These are phyloP conservation scores for Capniomyces stellatus DNA, from an alignment of 371 early-diverging fungal genomes.

Conservation along the genomic window DNA sequence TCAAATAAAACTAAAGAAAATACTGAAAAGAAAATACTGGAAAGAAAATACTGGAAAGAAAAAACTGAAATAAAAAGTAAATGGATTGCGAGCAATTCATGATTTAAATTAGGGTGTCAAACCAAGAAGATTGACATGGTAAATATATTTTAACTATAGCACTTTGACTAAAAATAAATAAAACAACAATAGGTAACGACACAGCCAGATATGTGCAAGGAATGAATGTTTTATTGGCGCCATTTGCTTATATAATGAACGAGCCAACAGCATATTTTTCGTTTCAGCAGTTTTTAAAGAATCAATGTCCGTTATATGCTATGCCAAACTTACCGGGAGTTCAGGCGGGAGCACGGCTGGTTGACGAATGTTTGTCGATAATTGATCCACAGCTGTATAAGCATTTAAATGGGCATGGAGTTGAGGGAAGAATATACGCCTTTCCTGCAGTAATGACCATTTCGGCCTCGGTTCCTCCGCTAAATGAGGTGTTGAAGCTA, in stretches of 20 bases:
- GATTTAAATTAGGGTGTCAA: too few relatives aligned
- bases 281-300: conserved; percentile 62
- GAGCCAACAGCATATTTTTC: conserved; percentile 83
- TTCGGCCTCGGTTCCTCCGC: conserved; percentile 72
- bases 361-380: conserved; percentile 55
- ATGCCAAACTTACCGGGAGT: conserved; percentile 79
- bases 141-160: too few relatives aligned
- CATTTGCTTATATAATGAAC: conserved; percentile 75
- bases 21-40: too few relatives aligned
- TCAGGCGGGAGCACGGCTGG: conserved; percentile 59
- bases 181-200: too few relatives aligned
- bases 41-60: too few relatives aligned
- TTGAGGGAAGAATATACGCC: conserved; percentile 66
- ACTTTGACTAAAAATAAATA: too few relatives aligned
- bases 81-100: too few relatives aligned
- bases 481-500: conserved; percentile 56
- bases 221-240: conserved; percentile 87
- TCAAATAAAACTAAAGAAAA: too few relatives aligned
- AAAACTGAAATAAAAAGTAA: too few relatives aligned
- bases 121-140: too few relatives aligned
- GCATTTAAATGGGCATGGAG: conserved; percentile 46
- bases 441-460: conserved; percentile 87
- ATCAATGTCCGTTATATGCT: conserved; percentile 80
- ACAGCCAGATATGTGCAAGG: conserved; percentile 73
- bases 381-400: conserved; percentile 58